Conservation (phyloP, 1,284 basidiomycete species). For the Ustilago vetiveriae region DNA sequence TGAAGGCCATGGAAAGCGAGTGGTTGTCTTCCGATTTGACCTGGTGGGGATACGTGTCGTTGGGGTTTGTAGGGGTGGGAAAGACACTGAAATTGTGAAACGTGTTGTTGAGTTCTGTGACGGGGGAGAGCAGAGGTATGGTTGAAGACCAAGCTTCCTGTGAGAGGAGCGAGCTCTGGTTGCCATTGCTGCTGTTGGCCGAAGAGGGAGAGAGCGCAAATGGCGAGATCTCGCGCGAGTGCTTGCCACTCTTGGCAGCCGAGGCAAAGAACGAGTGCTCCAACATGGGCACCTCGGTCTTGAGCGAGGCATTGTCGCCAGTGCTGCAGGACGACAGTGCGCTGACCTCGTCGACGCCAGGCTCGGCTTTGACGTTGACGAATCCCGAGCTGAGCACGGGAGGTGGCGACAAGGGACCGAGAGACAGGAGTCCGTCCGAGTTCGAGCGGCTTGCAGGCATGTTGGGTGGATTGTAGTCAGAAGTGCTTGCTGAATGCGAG, state of each 20-base stretch:
- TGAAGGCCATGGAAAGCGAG: conserved; percentile 20
- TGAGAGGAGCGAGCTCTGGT: conserved; percentile 13
- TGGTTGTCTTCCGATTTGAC: background rate
- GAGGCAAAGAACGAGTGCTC: conserved; percentile 24
- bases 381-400: conserved; percentile 1
- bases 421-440: conserved; percentile 28
- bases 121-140: conserved; percentile 25
- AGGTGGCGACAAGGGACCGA: conserved; percentile 29
- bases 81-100: conserved; percentile 30
- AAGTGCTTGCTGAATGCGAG: conserved; percentile 3
- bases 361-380: conserved; percentile 11
- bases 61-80: background rate
- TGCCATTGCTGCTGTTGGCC: conserved; percentile 9
- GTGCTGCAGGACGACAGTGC: conserved; percentile 25
- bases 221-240: conserved; percentile 16
- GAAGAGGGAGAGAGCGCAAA: conserved; percentile 18
- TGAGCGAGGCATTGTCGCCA: conserved; percentile 12
- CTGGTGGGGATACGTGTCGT: background rate
- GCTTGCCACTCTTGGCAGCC: background rate
- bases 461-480: conserved; percentile 9
- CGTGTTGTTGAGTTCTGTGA: conserved; percentile 24
- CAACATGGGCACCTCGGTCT: conserved; percentile 9
- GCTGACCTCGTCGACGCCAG: conserved; percentile 8
- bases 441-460: conserved; percentile 18
- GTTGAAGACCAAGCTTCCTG: conserved; percentile 23